Base-by-base conservation (phyloP, 78 protist species). In the Chrysochromulina tobinii region DNA sequence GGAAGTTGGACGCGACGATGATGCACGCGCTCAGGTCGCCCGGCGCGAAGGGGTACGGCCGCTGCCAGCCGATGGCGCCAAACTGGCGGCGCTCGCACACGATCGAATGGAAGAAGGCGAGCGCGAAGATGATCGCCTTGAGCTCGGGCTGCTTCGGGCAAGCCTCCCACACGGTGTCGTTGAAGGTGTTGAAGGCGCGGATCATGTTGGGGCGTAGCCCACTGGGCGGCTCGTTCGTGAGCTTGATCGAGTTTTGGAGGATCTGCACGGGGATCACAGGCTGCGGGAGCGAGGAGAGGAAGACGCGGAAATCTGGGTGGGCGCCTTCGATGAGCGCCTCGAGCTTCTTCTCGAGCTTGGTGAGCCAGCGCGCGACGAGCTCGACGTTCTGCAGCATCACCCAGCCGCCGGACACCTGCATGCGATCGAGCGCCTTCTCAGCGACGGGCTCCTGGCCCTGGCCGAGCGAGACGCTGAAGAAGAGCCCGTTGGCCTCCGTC, bases 371-470 rank as follows among this genome's bases (percentile, higher is more conserved):
- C 18, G 86, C 55, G 81, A 93, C 84, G 54, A 97, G 93, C 83
- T 97, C 98, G 53, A 96, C 57, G 85, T 97, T 97, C 87, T 96
- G 91, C 55, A 97, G 94, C 73, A 96, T 85, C 50, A 95, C 96
- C 98, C 98, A 96, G 18, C 87, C 91, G n/a, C 98, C 94, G 23
- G 89, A 51, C 53, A 0, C 9, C 27, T 14, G 9, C 53, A 68
- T 79, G 27, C 8, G 7, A 9, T 73, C 92, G n/a, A 94, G 91
- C 68, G 92, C 81, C 15, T 55, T 25, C 90, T 94, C 96, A 14
- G 98, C 99, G 9, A 94, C 59, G 5, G 89, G 93, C 86, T 95
- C 97, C 92, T 97, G 99, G 61, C 99, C 99, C 83, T 96, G 97
- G 3, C 98, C 99, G 38, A 97, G 95, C 57, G 99, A 95, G 91